Percentiles rank a stretch among this genome's conserved stretches.
Evolutionary conservation across 2,329 filamentous ascomycete genomes (phyloP).

Genomic region (Talaromyces funiculosus): DNA sequence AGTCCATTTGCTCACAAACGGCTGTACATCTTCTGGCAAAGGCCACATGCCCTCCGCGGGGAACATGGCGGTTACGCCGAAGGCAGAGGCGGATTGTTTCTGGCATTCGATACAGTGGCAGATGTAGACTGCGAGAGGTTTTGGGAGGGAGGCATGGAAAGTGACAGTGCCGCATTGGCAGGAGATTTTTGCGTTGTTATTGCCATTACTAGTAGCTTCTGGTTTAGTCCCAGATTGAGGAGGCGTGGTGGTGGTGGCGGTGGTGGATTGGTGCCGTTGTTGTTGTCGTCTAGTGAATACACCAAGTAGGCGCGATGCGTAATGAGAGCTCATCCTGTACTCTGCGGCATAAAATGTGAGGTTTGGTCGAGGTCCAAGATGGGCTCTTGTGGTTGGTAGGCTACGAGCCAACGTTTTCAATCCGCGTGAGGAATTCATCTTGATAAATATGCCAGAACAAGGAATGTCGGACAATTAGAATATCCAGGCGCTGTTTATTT

Average conservation of each 20-base stretch:
- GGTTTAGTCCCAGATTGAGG: not conserved
- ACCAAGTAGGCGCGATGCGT: not conserved
- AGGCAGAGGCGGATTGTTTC: conserved; percentile 55
- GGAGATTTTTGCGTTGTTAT: conserved; percentile 36
- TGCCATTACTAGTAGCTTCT: not conserved
- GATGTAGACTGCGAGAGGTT: conserved; percentile 62
- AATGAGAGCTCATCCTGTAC: not conserved
- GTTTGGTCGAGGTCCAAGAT: not conserved
- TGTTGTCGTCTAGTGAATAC: not conserved
- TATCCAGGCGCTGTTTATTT: not conserved
- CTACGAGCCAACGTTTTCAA: not conserved
- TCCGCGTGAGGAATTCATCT: not conserved
- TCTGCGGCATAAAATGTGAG: not conserved
- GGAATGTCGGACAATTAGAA: not conserved
- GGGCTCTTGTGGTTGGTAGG: not conserved
- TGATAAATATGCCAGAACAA: not conserved
- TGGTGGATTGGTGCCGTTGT: not conserved
- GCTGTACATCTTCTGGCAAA: not conserved
- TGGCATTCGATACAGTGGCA: conserved; percentile 66
- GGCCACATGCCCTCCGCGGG: conserved; percentile 1
- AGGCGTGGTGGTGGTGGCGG: not conserved
- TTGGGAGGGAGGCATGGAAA: conserved; percentile 57
- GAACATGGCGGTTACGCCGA: conserved; percentile 4
- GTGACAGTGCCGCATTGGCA: conserved; percentile 61
- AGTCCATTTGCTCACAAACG: not conserved